phyloP scores from a whole-genome alignment of 345 rosid species.

The Cardamine resedifolia region DNA sequence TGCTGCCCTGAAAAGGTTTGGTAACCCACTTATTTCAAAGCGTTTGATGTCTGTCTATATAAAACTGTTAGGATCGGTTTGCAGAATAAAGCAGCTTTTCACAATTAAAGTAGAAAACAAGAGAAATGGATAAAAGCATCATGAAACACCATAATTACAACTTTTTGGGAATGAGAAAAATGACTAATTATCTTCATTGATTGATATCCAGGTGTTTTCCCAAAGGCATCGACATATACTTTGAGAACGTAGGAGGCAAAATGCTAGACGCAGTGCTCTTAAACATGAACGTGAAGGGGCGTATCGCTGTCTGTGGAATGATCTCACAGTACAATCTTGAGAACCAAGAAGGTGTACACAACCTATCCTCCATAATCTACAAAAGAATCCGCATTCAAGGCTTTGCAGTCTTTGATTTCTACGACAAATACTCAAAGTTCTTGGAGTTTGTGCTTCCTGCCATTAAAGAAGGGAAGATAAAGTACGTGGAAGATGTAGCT shows the following conservation, averaged over 20 bases:
- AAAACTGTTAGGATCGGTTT: not conserved
- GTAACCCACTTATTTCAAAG: not conserved
- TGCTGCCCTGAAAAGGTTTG: slow-evolving; percentile 62
- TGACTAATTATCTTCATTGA: not conserved
- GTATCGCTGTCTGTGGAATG: slow-evolving; percentile 54
- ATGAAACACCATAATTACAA: not conserved
- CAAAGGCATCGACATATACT: slow-evolving; percentile 58
- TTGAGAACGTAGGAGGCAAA: slow-evolving; percentile 54
- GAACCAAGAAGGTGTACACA: slow-evolving; percentile 42
- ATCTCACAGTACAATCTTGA: slow-evolving; percentile 57
- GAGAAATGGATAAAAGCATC: not conserved
- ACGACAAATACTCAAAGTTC: slow-evolving; percentile 44
- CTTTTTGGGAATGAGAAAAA: not conserved
- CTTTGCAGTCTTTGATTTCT: slow-evolving; percentile 45
- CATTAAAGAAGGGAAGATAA: slow-evolving; percentile 51
- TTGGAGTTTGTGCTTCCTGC: slow-evolving; percentile 41
- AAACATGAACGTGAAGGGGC: slow-evolving; percentile 48
- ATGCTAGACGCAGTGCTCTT: slow-evolving; percentile 56
- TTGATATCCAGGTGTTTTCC: slow-evolving; percentile 31
- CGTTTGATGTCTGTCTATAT: slow-evolving; percentile 7
- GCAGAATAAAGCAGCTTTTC: not conserved
- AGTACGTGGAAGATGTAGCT: slow-evolving; percentile 57
- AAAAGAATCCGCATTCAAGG: slow-evolving; percentile 44
- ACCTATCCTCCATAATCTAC: slow-evolving; percentile 26
- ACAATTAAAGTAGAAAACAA: slow-evolving; percentile 10